Evolutionary conservation across 2,329 filamentous ascomycete species (phyloP), one percentile per base, ranked within the genome.

Genomic region (Ophiostoma novo-ulmi): DNA sequence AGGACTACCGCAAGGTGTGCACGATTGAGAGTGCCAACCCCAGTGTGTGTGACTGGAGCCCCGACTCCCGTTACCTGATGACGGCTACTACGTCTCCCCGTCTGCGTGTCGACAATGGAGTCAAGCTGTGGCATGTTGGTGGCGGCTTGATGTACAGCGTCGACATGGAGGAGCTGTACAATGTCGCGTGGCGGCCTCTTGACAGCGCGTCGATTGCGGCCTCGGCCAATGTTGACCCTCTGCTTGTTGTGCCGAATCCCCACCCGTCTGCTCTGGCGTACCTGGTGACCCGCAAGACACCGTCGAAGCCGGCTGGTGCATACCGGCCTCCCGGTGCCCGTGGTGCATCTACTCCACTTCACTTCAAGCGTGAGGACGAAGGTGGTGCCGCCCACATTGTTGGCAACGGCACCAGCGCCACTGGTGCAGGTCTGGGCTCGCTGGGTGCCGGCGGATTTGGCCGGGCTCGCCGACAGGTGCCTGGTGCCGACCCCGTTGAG

Each of bases 341-440:
- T 75, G 95, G 95, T 69, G 89, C 91, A 73, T 87, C 89, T 70
- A 98, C 95, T 0, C 95, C 95, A 11, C 84, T 98, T 73, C 92
- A 95, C 76, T 99, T 98, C 84, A 97, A 97, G 85, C 93, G 95
- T 71, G 95, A 99, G 80, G 95, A 99, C 74, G 93, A 99, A 81
- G 95, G 95, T 69, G 95, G 95, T 69, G 91, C 78, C 10, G 94
- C 94, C 7, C 96, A 94, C 77, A 83, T 92, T 72, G 85, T 88
- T 75, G 89, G 91, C 79, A 94, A 95, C 74, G 93, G 92, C 38
- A 86, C 89, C 38, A 86, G 90, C 6, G 36, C 52, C 3, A 58
- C 55, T 5, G 88, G 88, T 20, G 86, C 90, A 3, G 88, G 88
- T n/a, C 85, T 89, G 26, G 86, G 90, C 5, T 88, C 88, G 22